Percentiles rank a stretch among this genome's conserved stretches.
These are phyloP conservation scores for Panicum miliaceum DNA, from an alignment of 176 grass and related monocot genomes.

Conservation along the genomic window DNA sequence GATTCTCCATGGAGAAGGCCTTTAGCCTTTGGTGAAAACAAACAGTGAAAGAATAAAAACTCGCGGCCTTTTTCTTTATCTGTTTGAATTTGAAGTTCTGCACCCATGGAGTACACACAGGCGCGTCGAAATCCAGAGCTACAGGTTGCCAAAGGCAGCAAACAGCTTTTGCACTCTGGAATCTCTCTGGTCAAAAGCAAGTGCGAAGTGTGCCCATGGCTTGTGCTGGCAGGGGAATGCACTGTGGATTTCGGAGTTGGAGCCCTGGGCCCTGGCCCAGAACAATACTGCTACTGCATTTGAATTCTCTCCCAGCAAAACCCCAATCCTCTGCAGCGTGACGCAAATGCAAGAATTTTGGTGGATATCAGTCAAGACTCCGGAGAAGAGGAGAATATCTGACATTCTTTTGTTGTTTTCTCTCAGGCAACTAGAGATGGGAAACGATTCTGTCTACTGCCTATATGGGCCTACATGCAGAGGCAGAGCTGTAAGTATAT, in stretches of 20 bases:
- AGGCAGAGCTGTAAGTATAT: not conserved
- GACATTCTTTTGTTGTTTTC: slow-evolving; percentile 22
- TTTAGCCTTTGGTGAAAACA: not conserved
- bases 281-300: not conserved
- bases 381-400: slow-evolving; percentile 42
- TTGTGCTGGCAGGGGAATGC: not conserved
- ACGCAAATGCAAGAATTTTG: not conserved
- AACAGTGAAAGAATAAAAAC: not conserved
- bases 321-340: not conserved
- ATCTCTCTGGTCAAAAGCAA: slow-evolving; percentile 47
- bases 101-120: not conserved
- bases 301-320: not conserved
- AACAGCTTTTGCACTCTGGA: slow-evolving; percentile 24
- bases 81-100: not conserved
- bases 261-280: not conserved
- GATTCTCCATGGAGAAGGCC: slow-evolving; percentile 38
- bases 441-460: slow-evolving; percentile 36
- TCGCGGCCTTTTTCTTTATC: not conserved
- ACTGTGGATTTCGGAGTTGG: not conserved
- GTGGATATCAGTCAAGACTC: not conserved
- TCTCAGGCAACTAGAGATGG: slow-evolving; percentile 21
- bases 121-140: slow-evolving; percentile 17
- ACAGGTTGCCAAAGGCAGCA: slow-evolving; percentile 15
- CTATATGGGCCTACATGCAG: slow-evolving; percentile 11
- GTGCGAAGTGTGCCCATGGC: not conserved